Base-by-base conservation (phyloP, 495 filamentous ascomycete species). In the Evansstolkia leycettana region DNA sequence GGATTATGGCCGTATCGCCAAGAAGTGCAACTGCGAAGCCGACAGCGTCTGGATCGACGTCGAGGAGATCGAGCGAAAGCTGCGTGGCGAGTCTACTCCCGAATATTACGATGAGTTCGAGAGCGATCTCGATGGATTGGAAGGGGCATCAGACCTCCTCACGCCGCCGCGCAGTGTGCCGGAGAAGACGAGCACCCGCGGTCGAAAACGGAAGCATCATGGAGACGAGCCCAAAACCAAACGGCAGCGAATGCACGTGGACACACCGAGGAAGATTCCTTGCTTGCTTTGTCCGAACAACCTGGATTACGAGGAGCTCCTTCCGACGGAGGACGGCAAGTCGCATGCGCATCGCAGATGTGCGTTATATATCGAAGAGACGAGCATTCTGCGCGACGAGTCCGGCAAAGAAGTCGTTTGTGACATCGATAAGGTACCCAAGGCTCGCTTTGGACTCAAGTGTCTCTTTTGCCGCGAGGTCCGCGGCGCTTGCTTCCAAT, bases 31-130 rank as follows among this genome's bases (percentile, higher is more conserved):
- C 50, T 99, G 90, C 53, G 84, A 85, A 46, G 73, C 86, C 31
- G 90, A 99, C 62, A 94, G 87, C 43, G 90, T 99, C 16, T 99
- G 90, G 89, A 86, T 99, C 28, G 86, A 99, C 48, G 84, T 95
- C 10, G 76, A 77, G 25, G 87, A 94, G 43, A 87, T 99, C 41
- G 85, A 96, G 57, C 82, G 92, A 37, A 95, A 90, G 58, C 62
- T 96, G 19, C 72, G 87, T 28, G 92, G 90, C 6, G 90, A 96
- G 54, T 73, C 81, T 17, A 95, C 89, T 0, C 76, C 76, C 1
- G 90, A 95, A 35, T 67, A 79, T 45, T 84, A 89, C 41, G 83
- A 77, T 0, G 82, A 87, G 34, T 75, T 81, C 1, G 70, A 72
- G 18, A 70, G 69, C 40, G 75, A 76, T 18, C 72, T 85, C 0